Evolutionary conservation across 352 stramenopile species (phyloP).

Genomic region (Pythium plurisporium): DNA sequence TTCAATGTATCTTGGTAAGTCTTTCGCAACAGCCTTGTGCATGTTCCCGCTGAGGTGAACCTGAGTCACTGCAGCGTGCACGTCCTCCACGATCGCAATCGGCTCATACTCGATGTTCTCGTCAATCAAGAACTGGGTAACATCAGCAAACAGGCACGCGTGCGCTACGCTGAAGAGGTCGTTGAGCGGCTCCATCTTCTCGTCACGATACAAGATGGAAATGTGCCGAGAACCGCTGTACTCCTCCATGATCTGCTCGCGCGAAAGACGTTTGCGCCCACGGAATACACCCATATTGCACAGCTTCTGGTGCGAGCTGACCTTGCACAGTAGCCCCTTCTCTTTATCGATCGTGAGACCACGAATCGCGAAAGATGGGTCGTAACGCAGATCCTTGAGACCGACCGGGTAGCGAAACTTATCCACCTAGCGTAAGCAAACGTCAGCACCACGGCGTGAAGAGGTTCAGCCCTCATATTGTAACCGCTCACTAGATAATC

Average conservation of each 20-base stretch:
- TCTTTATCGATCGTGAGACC: slow-evolving; percentile 92
- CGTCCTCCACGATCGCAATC: slow-evolving; percentile 84
- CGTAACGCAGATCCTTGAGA: slow-evolving; percentile 73
- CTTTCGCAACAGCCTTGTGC: slow-evolving; percentile 84
- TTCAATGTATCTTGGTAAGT: slow-evolving; percentile 87
- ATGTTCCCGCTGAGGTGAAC: slow-evolving; percentile 91
- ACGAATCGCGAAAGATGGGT: slow-evolving; percentile 90
- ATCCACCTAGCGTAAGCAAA: slow-evolving; percentile 29
- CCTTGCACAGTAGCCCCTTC: slow-evolving; percentile 91
- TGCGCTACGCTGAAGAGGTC: slow-evolving; percentile 93
- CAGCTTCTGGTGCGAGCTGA: slow-evolving; percentile 93
- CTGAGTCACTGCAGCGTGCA: slow-evolving; percentile 81
- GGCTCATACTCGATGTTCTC: slow-evolving; percentile 88
- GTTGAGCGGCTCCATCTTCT: slow-evolving; percentile 91
- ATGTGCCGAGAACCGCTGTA: slow-evolving; percentile 89
- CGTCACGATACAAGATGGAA: slow-evolving; percentile 67
- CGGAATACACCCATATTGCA: slow-evolving; percentile 74
- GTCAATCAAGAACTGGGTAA: slow-evolving; percentile 91
- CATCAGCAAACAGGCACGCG: slow-evolving; percentile 92
- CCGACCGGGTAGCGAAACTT: slow-evolving; percentile 84
- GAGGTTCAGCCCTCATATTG: background rate
- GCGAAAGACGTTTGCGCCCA: slow-evolving; percentile 79
- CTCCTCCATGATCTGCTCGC: slow-evolving; percentile 79
- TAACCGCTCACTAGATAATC: slow-evolving; percentile 63
- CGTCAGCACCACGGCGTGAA: background rate